Evolutionary conservation across 2,329 filamentous ascomycete species (phyloP), one percentile per base, ranked within the genome.

Genomic region (Ceratocystis albifundus): DNA sequence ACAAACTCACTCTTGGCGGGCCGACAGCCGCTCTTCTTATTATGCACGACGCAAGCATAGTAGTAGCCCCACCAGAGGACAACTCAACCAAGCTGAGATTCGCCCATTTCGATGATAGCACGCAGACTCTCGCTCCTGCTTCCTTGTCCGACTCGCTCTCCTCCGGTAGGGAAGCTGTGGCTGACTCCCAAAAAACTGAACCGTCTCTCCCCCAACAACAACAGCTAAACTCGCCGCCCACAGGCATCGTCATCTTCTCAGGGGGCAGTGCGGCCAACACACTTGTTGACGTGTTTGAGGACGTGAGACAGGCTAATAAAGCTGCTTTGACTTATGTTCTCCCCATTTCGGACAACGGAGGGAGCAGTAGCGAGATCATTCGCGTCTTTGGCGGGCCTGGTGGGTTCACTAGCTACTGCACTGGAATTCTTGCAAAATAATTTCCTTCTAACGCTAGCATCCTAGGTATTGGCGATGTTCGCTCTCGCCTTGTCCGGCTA

Each of bases 301-400:
- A 78, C 20, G 79, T 89, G 44, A 80, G 83, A 12, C 76, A 85
- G 69, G 86, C 81, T 71, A 88, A 88, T 69, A 76, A 81, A 50
- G 88, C 87, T 72, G 78, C 82, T 2, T 77, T 95, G 53, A 90
- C 84, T 76, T 95, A 96, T 75, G 85, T 96, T 68, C 96, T 97
- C 64, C 93, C 93, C 45, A 96, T 96, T 74, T 94, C 89, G 70
- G 93, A 97, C 77, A 97, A 97, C 76, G 93, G 93, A 62, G 93
- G 93, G 48, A 95, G 89, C 71, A 95, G 91, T 1, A 96, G 90
- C 57, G 93, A 97, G 77, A 79, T 96, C 72, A 96, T 96, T 70
- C 84, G 94, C 45, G 91, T 97, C 45, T 94, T 97, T 76, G 94
- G 93, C 15, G 94, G 94, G 0, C 93, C 93, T 70, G 93, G 93